These are phyloP conservation scores for Tetrapyrgos nigripes DNA, from an alignment of 1,284 basidiomycete species.

Conservation along the genomic window DNA sequence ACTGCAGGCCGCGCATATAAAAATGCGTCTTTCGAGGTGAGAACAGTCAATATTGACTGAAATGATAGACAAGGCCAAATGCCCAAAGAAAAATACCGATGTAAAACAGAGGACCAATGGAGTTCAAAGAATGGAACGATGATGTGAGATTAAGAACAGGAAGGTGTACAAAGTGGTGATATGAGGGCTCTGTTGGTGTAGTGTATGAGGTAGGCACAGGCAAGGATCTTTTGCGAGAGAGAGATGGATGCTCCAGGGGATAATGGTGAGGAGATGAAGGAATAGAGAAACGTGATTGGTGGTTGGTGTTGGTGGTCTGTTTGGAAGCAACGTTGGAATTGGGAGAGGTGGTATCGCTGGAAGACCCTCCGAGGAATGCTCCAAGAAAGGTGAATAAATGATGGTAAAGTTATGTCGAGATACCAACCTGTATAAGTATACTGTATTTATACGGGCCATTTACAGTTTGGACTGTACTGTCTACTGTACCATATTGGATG, in stretches of 20 bases:
- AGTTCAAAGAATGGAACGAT: constrained; percentile 6
- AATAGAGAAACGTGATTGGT: constrained; percentile 2
- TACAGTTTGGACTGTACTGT: too few species aligned
- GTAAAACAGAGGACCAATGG: constrained; percentile 1
- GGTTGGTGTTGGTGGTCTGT: too few species aligned
- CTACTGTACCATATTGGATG: too few species aligned
- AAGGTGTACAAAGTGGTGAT: constrained; percentile 10
- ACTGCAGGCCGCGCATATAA: constrained; percentile 28
- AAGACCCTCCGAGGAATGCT: too few species aligned
- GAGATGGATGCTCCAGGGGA: neutral
- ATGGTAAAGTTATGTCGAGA: too few species aligned
- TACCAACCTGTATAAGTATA: too few species aligned
- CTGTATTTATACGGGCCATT: too few species aligned
- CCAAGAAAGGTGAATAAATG: too few species aligned
- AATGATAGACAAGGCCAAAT: constrained; percentile 5
- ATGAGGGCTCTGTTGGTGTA: constrained; percentile 10
- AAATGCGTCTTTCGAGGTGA: too few species aligned
- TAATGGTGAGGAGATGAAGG: constrained; percentile 7
- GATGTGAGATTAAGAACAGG: constrained; percentile 9
- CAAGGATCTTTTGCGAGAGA: constrained; percentile 1
- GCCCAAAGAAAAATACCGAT: constrained; percentile 10
- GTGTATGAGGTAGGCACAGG: constrained; percentile 1
- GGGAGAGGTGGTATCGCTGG: too few species aligned
- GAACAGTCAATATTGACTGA: too few species aligned
- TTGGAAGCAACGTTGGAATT: too few species aligned